These are phyloP conservation scores for Paracoccidioides lutzii DNA, from an alignment of 2,329 filamentous ascomycete species.

Conservation along the genomic window DNA sequence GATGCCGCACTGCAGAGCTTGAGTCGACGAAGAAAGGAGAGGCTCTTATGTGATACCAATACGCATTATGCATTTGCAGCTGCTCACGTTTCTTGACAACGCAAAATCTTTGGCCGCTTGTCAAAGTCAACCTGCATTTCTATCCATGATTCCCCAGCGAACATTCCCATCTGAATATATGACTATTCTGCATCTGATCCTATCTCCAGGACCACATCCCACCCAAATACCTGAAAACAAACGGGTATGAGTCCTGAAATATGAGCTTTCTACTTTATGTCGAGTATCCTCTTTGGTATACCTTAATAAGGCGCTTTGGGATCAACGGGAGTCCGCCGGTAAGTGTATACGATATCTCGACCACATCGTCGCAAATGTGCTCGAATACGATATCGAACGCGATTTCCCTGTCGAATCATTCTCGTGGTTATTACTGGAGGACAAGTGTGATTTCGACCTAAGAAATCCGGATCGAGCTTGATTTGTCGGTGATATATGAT, in stretches of 20 bases:
- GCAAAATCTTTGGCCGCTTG: conserved; percentile 24
- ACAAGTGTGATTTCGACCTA: conserved; percentile 23
- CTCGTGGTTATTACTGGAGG: conserved; percentile 28
- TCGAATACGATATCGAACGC: conserved; percentile 22
- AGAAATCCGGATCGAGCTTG: conserved; percentile 25
- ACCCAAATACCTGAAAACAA: conserved; percentile 24
- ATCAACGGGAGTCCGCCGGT: conserved; percentile 20
- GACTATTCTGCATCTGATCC: conserved; percentile 25
- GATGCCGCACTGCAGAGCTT: conserved; percentile 23
- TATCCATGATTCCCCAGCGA: conserved; percentile 19
- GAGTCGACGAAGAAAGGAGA: conserved; percentile 18
- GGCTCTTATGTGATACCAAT: conserved; percentile 17
- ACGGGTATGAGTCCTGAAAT: conserved; percentile 26
- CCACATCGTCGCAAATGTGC: conserved; percentile 16
- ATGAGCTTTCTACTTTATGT: conserved; percentile 21
- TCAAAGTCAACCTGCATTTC: conserved; percentile 18
- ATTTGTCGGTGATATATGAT: conserved; percentile 25
- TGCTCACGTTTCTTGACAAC: conserved; percentile 24
- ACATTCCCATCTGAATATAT: conserved; percentile 24
- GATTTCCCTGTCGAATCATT: conserved; percentile 28
- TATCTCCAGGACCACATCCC: conserved; percentile 31
- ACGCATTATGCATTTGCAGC: conserved; percentile 23
- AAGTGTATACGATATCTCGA: conserved; percentile 24
- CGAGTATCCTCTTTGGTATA: conserved; percentile 28
- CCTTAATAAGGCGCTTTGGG: conserved; percentile 26